Conservation (phyloP, 2,329 filamentous ascomycete species). For the Metarhizium brunneum region DNA sequence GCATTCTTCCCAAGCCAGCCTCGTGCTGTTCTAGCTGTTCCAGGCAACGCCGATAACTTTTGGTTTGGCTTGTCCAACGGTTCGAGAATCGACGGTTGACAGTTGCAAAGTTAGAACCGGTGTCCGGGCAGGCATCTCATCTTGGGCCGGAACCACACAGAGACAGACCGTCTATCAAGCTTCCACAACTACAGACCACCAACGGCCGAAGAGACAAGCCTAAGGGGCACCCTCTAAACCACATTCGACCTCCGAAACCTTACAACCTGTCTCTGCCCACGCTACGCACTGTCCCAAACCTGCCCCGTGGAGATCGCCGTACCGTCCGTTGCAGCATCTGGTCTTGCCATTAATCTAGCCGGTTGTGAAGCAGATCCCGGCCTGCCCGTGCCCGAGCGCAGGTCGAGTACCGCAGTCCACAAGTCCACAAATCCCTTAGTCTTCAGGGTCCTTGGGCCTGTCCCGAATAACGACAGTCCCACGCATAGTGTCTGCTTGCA, state of each 20-base stretch:
- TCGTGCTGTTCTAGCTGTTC: neutral
- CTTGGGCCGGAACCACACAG: neutral
- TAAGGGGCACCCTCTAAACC: neutral
- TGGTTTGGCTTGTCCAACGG: neutral
- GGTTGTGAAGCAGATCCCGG: slow-evolving; percentile 12
- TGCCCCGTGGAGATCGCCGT: slow-evolving; percentile 9
- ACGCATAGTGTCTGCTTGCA: neutral
- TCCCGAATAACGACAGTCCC: slow-evolving; percentile 1
- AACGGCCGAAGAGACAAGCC: neutral
- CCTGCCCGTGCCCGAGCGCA: slow-evolving; percentile 10
- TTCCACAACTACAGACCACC: neutral
- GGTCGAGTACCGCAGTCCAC: slow-evolving; percentile 2
- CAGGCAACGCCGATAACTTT: neutral
- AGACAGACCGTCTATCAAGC: neutral
- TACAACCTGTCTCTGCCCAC: neutral
- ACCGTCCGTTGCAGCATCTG: slow-evolving; percentile 8
- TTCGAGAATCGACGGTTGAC: neutral
- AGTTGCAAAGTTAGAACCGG: neutral
- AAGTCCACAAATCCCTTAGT: slow-evolving; percentile 4
- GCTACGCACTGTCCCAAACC: slow-evolving; percentile 2
- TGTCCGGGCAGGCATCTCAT: neutral
- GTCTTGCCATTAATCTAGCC: slow-evolving; percentile 10
- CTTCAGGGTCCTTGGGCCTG: slow-evolving; percentile 8
- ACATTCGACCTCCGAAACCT: slow-evolving; percentile 6
- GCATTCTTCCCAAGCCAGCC: neutral